A percentile compares a stretch with the other conserved stretches of the same genome.
Evolutionary conservation across 108 stramenopile species (phyloP).

Genomic region (Discostella stelligeroides): DNA sequence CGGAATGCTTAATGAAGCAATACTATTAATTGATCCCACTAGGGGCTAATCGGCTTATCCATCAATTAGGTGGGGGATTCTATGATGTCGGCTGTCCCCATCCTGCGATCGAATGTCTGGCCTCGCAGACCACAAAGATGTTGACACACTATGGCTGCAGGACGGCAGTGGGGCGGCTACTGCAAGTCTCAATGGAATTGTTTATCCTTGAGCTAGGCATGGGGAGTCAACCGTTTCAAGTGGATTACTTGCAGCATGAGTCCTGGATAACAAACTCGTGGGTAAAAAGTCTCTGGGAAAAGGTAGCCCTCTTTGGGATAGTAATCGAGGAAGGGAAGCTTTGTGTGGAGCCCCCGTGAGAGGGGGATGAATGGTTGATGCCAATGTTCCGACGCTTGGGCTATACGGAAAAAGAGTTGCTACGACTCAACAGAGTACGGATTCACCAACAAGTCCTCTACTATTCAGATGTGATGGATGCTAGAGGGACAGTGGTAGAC

Average conservation of each 20-base stretch:
- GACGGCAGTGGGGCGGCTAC: neutral
- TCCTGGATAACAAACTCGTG: neutral
- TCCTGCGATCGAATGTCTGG: neutral
- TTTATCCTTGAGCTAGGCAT: slow-evolving; percentile 17
- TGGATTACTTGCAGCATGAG: neutral
- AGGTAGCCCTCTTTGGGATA: neutral
- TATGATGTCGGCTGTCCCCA: slow-evolving; percentile 23
- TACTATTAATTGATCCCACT: too few relatives aligned
- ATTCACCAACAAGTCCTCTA: too few relatives aligned
- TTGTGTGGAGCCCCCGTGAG: neutral
- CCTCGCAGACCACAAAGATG: slow-evolving; percentile 4
- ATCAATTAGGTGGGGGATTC: slow-evolving; percentile 11
- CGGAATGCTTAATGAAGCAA: too few relatives aligned
- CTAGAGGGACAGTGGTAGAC: too few relatives aligned
- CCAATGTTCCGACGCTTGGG: neutral
- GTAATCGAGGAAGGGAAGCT: neutral
- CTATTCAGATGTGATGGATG: too few relatives aligned
- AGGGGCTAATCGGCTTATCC: too few relatives aligned
- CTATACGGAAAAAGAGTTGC: slow-evolving; percentile 3
- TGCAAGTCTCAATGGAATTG: too few relatives aligned
- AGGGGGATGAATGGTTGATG: slow-evolving; percentile 24
- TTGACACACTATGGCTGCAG: slow-evolving; percentile 19
- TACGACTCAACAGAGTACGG: too few relatives aligned
- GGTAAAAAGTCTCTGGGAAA: slow-evolving; percentile 18
- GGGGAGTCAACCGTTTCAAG: slow-evolving; percentile 2